Conservation (phyloP, 2,329 filamentous ascomycete genomes). For the Teratosphaeria nubilosa region DNA sequence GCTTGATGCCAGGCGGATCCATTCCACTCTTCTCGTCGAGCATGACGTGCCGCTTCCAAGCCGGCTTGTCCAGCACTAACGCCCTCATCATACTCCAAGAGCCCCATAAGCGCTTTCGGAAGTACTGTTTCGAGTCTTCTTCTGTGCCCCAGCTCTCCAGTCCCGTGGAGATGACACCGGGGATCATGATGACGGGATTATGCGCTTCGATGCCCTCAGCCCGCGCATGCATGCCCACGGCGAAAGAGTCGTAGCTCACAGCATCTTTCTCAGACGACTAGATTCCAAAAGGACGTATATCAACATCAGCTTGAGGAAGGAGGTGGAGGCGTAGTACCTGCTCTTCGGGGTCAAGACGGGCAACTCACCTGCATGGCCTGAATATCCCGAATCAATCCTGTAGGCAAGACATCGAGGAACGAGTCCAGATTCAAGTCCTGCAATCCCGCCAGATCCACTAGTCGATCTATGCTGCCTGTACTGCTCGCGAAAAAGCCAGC, state of each 20-base stretch:
- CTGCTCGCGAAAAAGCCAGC: constrained; percentile 83
- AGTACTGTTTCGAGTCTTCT: constrained; percentile 76
- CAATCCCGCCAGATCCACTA: constrained; percentile 71
- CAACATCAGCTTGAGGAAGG: constrained; percentile 15
- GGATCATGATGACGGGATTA: constrained; percentile 93
- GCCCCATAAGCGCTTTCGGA: constrained; percentile 89
- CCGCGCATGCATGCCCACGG: constrained; percentile 74
- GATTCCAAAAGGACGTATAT: constrained; percentile 15
- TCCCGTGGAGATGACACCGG: constrained; percentile 93
- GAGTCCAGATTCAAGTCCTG: constrained; percentile 69
- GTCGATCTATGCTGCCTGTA: constrained; percentile 50
- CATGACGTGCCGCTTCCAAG: constrained; percentile 96
- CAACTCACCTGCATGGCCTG: constrained; percentile 65
- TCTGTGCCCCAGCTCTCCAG: constrained; percentile 94
- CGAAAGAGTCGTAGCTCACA: constrained; percentile 86
- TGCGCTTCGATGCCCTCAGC: constrained; percentile 70
- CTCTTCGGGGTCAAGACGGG: neutral
- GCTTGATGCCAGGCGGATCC: constrained; percentile 80
- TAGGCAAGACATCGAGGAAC: constrained; percentile 77
- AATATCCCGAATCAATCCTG: constrained; percentile 75
- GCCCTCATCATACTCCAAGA: constrained; percentile 99
- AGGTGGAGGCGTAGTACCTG: neutral
- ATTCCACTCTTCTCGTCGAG: constrained; percentile 83
- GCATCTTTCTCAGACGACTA: constrained; percentile 79
- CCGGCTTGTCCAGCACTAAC: constrained; percentile 81